A percentile compares a stretch with the other conserved stretches of the same genome.
phyloP scores from a whole-genome alignment of 345 rosid genomes.

The Anacardium occidentale region DNA sequence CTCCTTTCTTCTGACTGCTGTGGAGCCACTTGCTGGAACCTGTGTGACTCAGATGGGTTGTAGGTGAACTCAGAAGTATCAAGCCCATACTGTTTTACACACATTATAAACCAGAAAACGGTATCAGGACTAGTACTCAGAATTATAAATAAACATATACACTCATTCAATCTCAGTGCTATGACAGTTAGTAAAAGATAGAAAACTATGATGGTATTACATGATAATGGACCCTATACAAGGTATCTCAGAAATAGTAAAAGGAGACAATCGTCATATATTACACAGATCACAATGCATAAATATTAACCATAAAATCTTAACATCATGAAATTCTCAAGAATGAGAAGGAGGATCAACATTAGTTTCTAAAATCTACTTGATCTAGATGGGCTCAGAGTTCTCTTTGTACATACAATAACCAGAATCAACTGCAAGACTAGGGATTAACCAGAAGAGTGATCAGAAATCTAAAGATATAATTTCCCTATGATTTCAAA shows the following conservation, averaged over 20 bases:
- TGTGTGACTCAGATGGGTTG: conserved; percentile 80
- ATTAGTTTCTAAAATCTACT: too few species aligned
- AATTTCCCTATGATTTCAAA: neutral
- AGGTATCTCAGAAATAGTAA: neutral
- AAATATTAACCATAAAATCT: neutral
- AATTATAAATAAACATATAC: neutral
- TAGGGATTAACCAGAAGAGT: neutral
- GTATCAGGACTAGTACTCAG: conserved; percentile 3
- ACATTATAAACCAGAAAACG: conserved; percentile 15
- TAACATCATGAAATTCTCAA: neutral
- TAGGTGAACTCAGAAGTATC: conserved; percentile 92
- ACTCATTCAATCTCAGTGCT: neutral
- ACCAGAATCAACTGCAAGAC: neutral
- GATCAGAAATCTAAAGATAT: neutral
- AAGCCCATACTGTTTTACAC: conserved; percentile 72
- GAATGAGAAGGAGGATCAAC: neutral
- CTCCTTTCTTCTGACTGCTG: conserved; percentile 78
- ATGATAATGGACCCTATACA: neutral
- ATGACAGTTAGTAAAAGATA: neutral
- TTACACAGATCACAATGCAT: neutral
- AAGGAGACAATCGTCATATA: neutral
- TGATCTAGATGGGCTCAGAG: neutral
- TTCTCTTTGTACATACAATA: neutral
- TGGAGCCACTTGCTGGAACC: conserved; percentile 62
- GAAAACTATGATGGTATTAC: neutral